A percentile compares a stretch with the other conserved stretches of the same genome.
Evolutionary conservation across 129 eudicot species (phyloP).

Genomic region (Dittrichia graveolens): DNA sequence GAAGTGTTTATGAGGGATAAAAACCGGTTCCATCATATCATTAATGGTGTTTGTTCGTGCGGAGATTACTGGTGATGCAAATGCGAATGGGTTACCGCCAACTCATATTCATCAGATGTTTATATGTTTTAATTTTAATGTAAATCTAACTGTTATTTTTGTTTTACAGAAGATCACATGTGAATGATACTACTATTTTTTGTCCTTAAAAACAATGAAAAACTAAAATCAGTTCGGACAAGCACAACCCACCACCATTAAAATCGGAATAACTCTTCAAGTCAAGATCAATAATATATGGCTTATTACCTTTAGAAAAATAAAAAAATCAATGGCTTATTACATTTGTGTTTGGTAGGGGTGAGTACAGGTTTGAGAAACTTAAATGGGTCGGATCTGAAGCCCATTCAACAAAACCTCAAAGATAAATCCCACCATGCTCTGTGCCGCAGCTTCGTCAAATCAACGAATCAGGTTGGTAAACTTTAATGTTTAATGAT

Average conservation of each 20-base stretch:
- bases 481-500: not conserved
- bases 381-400: slow-evolving; percentile 1
- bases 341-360: slow-evolving; percentile 3
- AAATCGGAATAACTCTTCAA: not conserved
- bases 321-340: not conserved
- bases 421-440: slow-evolving; percentile 8
- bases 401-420: slow-evolving; percentile 13
- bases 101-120: not conserved
- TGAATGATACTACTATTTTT: not conserved
- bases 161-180: not conserved
- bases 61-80: slow-evolving; percentile 71
- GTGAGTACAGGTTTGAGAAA: slow-evolving; percentile 10
- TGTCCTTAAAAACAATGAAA: not conserved
- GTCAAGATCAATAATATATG: not conserved
- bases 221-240: too few relatives aligned
- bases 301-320: not conserved
- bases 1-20: slow-evolving; percentile 71
- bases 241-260: too few relatives aligned
- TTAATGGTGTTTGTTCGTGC: slow-evolving; percentile 67
- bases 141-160: not conserved
- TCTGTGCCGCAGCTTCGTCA: slow-evolving; percentile 9
- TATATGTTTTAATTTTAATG: not conserved
- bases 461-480: slow-evolving; percentile 1
- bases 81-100: not conserved
- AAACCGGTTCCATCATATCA: slow-evolving; percentile 69